Evolutionary conservation across 306 rosid species (phyloP).

Genomic region (Citrullus colocynthis): DNA sequence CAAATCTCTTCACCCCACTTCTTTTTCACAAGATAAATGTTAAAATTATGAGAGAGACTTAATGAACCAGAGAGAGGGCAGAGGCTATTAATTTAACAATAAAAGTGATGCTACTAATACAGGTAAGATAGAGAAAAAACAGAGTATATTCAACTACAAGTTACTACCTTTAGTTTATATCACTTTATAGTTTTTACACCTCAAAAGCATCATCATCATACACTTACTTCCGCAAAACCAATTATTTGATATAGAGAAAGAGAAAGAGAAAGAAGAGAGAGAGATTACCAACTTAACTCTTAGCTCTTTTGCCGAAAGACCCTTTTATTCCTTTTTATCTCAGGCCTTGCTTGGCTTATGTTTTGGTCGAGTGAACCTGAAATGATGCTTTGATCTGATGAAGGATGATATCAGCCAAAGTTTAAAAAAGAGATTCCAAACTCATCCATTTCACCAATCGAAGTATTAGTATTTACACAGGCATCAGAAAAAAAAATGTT

Average conservation of each 20-base stretch:
- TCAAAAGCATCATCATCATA: constrained; percentile 23
- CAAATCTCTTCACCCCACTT: not conserved
- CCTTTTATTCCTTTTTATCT: constrained; percentile 30
- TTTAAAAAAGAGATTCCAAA: constrained; percentile 59
- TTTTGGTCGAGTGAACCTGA: not conserved
- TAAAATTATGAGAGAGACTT: not conserved
- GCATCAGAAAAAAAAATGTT: not conserved
- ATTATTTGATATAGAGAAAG: constrained; percentile 6
- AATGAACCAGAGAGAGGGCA: not conserved
- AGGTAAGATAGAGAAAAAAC: not conserved
- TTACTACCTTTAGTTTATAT: constrained; percentile 6
- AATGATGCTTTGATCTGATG: not conserved
- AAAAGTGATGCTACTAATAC: not conserved
- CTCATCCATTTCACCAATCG: constrained; percentile 36
- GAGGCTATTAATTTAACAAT: not conserved
- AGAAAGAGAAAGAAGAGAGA: not conserved
- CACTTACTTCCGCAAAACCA: constrained; percentile 35
- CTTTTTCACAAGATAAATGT: not conserved
- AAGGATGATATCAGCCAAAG: constrained; percentile 3
- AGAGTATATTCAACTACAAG: constrained; percentile 12
- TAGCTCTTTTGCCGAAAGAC: constrained; percentile 57
- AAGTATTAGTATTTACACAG: constrained; percentile 5
- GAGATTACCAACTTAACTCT: not conserved
- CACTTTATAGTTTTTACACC: constrained; percentile 36
- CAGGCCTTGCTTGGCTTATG: not conserved